Evolutionary conservation across 2,329 filamentous ascomycete species (phyloP), one percentile per base, ranked within the genome.

Genomic region (Arthrobotrys conoides): DNA sequence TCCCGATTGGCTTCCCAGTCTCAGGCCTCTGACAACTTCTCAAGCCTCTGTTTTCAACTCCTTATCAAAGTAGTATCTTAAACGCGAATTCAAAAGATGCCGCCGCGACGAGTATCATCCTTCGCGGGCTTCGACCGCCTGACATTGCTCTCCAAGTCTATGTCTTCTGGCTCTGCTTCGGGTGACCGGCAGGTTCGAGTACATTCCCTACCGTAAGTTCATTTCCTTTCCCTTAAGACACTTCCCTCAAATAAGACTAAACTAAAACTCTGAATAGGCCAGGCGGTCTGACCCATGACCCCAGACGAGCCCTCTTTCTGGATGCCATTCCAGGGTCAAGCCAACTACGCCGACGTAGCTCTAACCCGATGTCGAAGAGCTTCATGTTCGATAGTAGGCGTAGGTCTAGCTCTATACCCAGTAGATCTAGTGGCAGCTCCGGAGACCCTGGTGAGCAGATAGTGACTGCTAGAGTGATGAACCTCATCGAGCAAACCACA

Each of bases 201-300:
- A 57, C 73, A 51, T 27, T 24, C 61, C 3, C 20, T 77, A 2
- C 73, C 73, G 73, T 77, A 71, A 71, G 73, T 68, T 3, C 5
- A 61, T 2, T 12, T 38, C 18, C n/a, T 46, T 16, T 38, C 46
- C 22, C 22, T 55, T n/a, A 3, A 27, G 12, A 6, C 33, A 36
- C 36, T 5, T 30, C 64, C 20, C 6, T 41, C 27, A 12, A 27
- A 14, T 9, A 33, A 16, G 20, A 51, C 53, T 27, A 38, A 38
- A 30, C 18, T n/a, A 16, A 41, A 41, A 24, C 8, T 41, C 33
- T 49, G 14, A 59, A 18, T 33, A 77, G 73, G 16, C 67, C 73
- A 10, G 73, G 73, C 22, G 55, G 61, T 16, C 41, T 67, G 44
- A 63, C 67, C 8, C 66, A 27, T 18, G 61, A 67, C 5, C 73